phyloP scores from a whole-genome alignment of 768 basidiomycete genomes.

The Russula abietina region DNA sequence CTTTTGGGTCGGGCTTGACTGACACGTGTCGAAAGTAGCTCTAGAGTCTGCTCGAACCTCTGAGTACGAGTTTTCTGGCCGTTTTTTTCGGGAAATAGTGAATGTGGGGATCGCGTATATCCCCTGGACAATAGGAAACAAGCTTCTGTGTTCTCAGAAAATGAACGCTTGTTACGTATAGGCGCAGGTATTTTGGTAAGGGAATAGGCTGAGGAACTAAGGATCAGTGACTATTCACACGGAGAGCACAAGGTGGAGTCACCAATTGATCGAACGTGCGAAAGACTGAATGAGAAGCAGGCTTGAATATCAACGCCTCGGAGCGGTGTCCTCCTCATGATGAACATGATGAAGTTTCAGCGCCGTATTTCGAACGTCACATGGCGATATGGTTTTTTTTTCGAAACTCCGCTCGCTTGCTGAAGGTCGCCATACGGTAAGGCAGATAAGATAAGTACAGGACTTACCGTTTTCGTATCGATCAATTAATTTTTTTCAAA shows the following conservation, averaged over 20 bases:
- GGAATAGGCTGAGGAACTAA: neutral
- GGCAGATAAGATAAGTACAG: too few species aligned
- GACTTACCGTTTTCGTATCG: too few species aligned
- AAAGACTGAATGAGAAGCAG: neutral
- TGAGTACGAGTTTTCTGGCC: neutral
- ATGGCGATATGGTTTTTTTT: neutral
- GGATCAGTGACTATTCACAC: neutral
- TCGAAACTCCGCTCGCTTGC: neutral
- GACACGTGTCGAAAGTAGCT: conserved; percentile 14
- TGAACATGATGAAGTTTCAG: neutral
- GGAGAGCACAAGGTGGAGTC: neutral
- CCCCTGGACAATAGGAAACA: neutral
- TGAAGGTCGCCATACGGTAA: neutral
- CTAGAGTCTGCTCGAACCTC: conserved; percentile 14
- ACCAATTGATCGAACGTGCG: neutral
- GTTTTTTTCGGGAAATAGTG: neutral
- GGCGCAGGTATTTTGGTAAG: neutral
- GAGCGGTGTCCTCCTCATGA: neutral
- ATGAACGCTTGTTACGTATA: neutral
- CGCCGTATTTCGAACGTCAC: neutral
- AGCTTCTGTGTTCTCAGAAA: neutral
- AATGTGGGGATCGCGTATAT: neutral
- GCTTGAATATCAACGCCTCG: neutral
- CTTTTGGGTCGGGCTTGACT: neutral
- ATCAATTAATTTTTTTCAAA: neutral